Conservation (phyloP, 345 rosid genomes). For the Camelina neglecta region DNA sequence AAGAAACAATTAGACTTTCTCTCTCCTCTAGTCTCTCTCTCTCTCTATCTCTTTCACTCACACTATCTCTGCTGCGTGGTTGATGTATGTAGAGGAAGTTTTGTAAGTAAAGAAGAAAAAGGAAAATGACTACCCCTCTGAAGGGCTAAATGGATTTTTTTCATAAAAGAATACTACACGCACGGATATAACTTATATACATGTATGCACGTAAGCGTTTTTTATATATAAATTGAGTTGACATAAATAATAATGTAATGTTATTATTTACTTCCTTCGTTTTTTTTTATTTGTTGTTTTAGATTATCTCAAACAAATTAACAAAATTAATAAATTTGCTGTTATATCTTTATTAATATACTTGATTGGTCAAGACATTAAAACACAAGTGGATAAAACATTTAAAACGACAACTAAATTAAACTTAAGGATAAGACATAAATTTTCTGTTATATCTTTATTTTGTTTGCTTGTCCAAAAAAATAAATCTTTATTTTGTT, state of each 20-base stretch:
- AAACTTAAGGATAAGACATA: too few relatives aligned
- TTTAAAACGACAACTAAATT: too few relatives aligned
- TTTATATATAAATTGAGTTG: conserved; percentile 29
- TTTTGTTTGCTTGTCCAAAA: not conserved
- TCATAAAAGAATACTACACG: conserved; percentile 29
- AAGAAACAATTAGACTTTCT: conserved; percentile 32
- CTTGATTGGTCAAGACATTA: too few relatives aligned
- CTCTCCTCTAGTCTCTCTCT: conserved; percentile 13
- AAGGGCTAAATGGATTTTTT: conserved; percentile 3
- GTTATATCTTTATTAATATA: too few relatives aligned
- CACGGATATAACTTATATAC: conserved; percentile 21
- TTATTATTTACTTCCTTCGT: not conserved
- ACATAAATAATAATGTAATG: conserved; percentile 16
- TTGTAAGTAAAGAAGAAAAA: conserved; percentile 31
- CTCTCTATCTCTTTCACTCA: conserved; percentile 15
- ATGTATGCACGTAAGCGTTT: conserved; percentile 27
- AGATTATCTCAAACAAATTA: too few relatives aligned
- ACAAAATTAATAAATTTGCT: too few relatives aligned
- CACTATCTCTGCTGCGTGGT: not conserved
- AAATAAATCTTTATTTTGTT: not conserved
- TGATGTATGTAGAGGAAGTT: conserved; percentile 30
- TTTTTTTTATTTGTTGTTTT: too few relatives aligned
- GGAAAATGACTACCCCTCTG: conserved; percentile 27
- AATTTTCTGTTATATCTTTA: too few relatives aligned
- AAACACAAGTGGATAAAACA: too few relatives aligned